Base-by-base conservation (phyloP, 2,329 filamentous ascomycete species). In the Colletotrichum tanaceti region DNA sequence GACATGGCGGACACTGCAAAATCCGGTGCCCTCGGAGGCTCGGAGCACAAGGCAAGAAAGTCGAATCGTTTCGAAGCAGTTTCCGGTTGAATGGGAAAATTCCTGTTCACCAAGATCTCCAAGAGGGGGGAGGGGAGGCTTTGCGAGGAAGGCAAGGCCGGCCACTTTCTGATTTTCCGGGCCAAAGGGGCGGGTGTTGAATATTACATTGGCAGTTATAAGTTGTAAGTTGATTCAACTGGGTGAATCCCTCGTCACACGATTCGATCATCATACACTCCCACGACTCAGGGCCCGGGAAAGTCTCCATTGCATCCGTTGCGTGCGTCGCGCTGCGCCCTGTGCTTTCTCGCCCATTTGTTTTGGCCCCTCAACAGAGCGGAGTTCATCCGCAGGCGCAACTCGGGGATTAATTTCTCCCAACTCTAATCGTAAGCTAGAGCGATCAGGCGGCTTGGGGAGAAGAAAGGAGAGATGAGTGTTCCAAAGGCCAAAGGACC, bases 321-420 rank as follows among this genome's bases (percentile, higher is more conserved):
- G 54, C 49, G 49, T 43, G 14, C 38, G 50, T 50, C 38, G 35
- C 50, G 24, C 38, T 43, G 55, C 46, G 55, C 61, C 60, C 55
- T 68, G 65, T 65, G 65, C 65, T 52, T 57, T 32, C 41, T 22
- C 32, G 9, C 41, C 20, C 50, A 22, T 24, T 24, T 24, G 20
- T 44, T 32, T 9, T 60, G 16, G 60, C 50, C 66, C 55, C 65
- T 66, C 66, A 46, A 38, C 54, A 59, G 54, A 55, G 50, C 49
- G 62, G 55, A 68, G 60, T 53, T 32, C 60, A 18, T 41, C 46
- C 41, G 18, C 60, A 57, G 47, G 44, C 35, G 44, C 35, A 59
- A 64, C 18, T 59, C 65, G 65, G 65, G 60, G 47, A 59, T 54
- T 68, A 64, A 54, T 64, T 49, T 64, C 47, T 46, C 39, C 18